A percentile compares a stretch with the other conserved stretches of the same genome.
These are phyloP conservation scores for Penicillium subrubescens DNA, from an alignment of 495 filamentous ascomycete genomes.

Conservation along the genomic window DNA sequence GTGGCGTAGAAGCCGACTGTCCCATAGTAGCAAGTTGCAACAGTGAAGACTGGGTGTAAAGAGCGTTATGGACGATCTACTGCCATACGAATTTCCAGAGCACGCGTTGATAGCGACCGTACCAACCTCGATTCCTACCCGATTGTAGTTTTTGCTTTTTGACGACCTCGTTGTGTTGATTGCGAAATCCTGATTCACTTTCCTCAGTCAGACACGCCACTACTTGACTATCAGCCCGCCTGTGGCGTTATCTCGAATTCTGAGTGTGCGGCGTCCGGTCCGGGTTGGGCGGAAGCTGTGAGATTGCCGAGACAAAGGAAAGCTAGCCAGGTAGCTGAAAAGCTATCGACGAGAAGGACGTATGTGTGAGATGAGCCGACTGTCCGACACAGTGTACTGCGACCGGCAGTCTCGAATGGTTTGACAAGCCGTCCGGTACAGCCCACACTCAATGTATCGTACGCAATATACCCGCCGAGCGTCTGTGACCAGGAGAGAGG, in stretches of 20 bases:
- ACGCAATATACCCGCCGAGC: conserved; percentile 25
- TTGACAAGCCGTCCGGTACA: conserved; percentile 21
- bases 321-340: background rate
- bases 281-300: background rate
- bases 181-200: background rate
- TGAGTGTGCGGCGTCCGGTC: background rate
- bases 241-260: background rate
- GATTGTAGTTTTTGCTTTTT: background rate
- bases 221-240: background rate
- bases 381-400: conserved; percentile 14
- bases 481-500: conserved; percentile 3
- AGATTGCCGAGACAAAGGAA: conserved; percentile 20
- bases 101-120: conserved; percentile 14
- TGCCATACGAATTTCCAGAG: conserved; percentile 34
- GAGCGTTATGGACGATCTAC: conserved; percentile 32
- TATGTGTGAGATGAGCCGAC: conserved; percentile 6
- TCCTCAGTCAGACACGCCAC: background rate
- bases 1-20: conserved; percentile 50
- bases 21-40: conserved; percentile 47
- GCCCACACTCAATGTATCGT: conserved; percentile 17
- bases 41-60: conserved; percentile 17
- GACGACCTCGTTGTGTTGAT: background rate
- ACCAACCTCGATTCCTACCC: background rate
- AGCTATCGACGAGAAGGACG: background rate
- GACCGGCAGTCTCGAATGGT: conserved; percentile 19